Evolutionary conservation across 352 stramenopile species (phyloP).

Genomic region (Globisporangium iwayamae): DNA sequence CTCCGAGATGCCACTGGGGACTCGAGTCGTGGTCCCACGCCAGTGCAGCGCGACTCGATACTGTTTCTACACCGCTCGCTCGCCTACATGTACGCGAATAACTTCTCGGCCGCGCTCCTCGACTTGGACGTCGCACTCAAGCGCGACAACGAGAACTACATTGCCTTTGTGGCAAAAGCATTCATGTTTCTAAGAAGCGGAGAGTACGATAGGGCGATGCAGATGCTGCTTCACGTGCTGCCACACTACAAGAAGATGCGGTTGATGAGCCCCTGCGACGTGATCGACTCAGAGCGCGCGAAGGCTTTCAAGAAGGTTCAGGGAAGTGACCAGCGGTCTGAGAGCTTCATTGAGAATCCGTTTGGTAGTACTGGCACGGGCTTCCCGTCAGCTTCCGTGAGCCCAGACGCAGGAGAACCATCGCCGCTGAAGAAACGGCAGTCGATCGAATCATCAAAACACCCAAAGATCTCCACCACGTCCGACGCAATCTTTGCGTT

Average conservation of each 20-base stretch:
- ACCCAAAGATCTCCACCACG: background rate
- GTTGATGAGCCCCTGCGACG: slow-evolving; percentile 20
- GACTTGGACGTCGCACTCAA: slow-evolving; percentile 41
- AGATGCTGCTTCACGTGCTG: slow-evolving; percentile 29
- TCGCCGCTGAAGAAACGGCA: background rate
- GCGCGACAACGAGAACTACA: slow-evolving; percentile 37
- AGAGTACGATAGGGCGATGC: slow-evolving; percentile 18
- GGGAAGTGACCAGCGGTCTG: background rate
- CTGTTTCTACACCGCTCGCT: slow-evolving; percentile 39
- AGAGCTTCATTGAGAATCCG: slow-evolving; percentile 8
- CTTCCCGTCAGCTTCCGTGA: background rate
- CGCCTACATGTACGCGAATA: slow-evolving; percentile 23
- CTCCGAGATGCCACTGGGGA: slow-evolving; percentile 15
- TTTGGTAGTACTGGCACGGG: slow-evolving; percentile 4
- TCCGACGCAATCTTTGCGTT: slow-evolving; percentile 11
- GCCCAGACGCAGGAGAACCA: background rate
- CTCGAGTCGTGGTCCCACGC: background rate
- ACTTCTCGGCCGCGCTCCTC: slow-evolving; percentile 20
- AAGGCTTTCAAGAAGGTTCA: slow-evolving; percentile 21
- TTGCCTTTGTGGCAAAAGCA: slow-evolving; percentile 41
- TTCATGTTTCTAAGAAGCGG: slow-evolving; percentile 25
- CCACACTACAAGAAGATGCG: slow-evolving; percentile 33
- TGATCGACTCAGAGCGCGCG: slow-evolving; percentile 22
- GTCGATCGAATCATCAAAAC: background rate
- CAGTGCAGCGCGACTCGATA: slow-evolving; percentile 22